Evolutionary conservation across 805 yeast species (phyloP).

Genomic region (Lipomyces yamadae): DNA sequence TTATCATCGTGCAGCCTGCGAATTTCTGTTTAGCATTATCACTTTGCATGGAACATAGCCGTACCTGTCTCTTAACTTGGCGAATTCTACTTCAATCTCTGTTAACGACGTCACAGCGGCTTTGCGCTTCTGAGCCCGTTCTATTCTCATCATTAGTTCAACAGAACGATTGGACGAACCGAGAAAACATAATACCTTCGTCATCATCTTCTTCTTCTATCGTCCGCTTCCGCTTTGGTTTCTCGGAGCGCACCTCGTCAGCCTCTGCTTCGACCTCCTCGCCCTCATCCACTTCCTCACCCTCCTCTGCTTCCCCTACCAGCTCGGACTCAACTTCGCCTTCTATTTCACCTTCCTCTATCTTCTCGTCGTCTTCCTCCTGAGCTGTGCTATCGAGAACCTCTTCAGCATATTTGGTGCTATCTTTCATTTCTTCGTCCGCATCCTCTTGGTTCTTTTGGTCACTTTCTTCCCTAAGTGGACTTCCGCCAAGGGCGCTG

Average conservation of each 20-base stretch:
- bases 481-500: background rate
- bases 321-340: conserved; percentile 35
- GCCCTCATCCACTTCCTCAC: conserved; percentile 36
- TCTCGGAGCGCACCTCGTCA: conserved; percentile 31
- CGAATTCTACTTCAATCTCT: conserved; percentile 83
- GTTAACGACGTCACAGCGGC: conserved; percentile 75
- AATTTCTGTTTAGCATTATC: background rate
- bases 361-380: conserved; percentile 38
- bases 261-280: conserved; percentile 38
- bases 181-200: conserved; percentile 27
- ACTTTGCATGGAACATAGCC: background rate
- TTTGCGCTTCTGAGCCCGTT: conserved; percentile 54
- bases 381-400: background rate
- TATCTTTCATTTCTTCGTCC: conserved; percentile 32
- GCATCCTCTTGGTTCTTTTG: conserved; percentile 21
- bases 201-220: conserved; percentile 23
- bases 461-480: background rate
- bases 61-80: conserved; percentile 71
- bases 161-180: background rate
- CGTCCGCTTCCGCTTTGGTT: conserved; percentile 13
- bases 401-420: conserved; percentile 38
- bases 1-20: conserved; percentile 75
- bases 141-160: conserved; percentile 12
- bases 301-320: conserved; percentile 41
- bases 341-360: conserved; percentile 32